Evolutionary conservation across 257 asterid species (phyloP).

Genomic region (Petunia secreta): DNA sequence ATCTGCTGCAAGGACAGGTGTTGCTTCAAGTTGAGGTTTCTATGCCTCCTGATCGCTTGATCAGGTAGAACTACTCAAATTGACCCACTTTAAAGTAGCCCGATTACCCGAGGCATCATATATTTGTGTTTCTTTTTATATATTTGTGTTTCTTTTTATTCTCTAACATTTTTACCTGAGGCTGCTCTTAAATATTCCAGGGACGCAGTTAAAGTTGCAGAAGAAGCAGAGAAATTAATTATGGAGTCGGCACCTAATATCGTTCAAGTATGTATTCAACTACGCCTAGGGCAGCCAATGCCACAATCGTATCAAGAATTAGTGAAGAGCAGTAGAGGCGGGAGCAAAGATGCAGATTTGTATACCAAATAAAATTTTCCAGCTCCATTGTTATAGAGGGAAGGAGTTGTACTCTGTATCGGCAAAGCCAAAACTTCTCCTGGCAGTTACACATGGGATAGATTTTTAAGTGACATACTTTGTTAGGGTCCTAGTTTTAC

Average conservation of each 20-base stretch:
- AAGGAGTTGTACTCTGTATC: no score
- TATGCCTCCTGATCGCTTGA: conserved; percentile 66
- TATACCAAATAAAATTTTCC: background rate
- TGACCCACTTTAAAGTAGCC: background rate
- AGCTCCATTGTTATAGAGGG: no score
- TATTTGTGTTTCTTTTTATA: background rate
- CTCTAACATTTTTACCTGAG: background rate
- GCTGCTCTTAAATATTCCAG: conserved; percentile 37
- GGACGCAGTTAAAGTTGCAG: conserved; percentile 68
- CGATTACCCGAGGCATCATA: background rate
- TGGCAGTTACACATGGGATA: no score
- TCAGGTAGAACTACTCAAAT: conserved; percentile 49
- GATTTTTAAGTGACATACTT: no score
- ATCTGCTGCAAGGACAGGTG: conserved; percentile 76
- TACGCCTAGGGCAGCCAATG: conserved; percentile 63
- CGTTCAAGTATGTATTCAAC: conserved; percentile 61
- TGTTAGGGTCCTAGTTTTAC: no score
- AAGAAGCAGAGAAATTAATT: conserved; percentile 69
- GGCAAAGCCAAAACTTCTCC: no score
- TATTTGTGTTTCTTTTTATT: background rate
- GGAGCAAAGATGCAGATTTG: background rate
- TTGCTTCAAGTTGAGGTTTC: conserved; percentile 85
- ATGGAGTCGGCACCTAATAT: conserved; percentile 51
- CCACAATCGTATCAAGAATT: conserved; percentile 46
- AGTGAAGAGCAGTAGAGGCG: conserved; percentile 20